Conservation (phyloP, 2,329 filamentous ascomycete species). For the Fusarium albidum region DNA sequence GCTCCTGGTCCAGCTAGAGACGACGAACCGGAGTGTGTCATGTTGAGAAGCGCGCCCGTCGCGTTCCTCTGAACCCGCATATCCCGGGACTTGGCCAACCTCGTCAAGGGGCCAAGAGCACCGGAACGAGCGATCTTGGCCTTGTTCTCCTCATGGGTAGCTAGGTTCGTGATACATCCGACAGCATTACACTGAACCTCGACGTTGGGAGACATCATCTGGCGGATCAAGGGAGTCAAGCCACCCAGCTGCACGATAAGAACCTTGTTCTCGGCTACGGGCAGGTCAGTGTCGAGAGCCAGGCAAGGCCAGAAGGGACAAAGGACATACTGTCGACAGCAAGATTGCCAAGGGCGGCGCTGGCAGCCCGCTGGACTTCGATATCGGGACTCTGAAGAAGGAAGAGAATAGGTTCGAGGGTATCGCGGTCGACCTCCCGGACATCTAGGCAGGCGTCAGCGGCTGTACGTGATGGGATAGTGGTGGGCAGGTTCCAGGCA, state of each 20-base stretch:
- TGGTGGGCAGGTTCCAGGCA: neutral
- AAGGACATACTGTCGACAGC: conserved; percentile 86
- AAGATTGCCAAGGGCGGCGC: conserved; percentile 92
- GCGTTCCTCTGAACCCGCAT: conserved; percentile 99
- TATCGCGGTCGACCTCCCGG: conserved; percentile 92
- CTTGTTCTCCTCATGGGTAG: conserved; percentile 99
- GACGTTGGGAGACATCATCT: conserved; percentile 98
- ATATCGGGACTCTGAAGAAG: conserved; percentile 95
- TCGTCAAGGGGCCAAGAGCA: conserved; percentile 87
- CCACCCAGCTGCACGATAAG: conserved; percentile 93
- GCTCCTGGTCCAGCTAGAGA: neutral
- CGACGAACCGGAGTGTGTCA: conserved; percentile 92
- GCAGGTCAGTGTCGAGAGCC: conserved; percentile 50
- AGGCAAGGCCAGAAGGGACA: neutral
- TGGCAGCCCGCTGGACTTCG: conserved; percentile 95
- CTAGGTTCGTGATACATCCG: conserved; percentile 97
- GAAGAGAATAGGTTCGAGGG: conserved; percentile 94
- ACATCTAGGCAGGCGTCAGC: conserved; percentile 73
- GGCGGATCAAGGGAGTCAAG: conserved; percentile 88
- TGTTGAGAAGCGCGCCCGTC: conserved; percentile 94
- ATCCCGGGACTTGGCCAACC: conserved; percentile 94
- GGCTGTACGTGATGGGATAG: conserved; percentile 1
- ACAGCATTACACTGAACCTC: conserved; percentile 99
- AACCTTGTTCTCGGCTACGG: conserved; percentile 95
- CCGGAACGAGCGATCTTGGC: conserved; percentile 97